These are phyloP conservation scores for Phylloporus arenicola DNA, from an alignment of 768 basidiomycete genomes.

Conservation along the genomic window DNA sequence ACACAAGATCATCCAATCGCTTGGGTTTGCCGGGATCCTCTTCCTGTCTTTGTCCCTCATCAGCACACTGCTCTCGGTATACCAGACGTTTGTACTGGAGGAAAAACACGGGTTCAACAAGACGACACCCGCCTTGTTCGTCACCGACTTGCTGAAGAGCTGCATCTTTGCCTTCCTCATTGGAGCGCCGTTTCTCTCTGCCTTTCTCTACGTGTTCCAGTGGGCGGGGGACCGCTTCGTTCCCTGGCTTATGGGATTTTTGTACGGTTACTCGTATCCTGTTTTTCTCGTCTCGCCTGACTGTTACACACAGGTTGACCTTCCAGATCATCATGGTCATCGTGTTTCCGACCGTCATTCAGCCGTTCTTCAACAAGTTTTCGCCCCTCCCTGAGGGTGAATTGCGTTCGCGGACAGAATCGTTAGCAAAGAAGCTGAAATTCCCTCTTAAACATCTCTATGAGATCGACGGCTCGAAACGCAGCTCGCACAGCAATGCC, in stretches of 20 bases:
- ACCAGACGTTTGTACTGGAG: slow-evolving; percentile 91
- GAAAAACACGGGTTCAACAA: slow-evolving; percentile 98
- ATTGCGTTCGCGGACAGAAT: slow-evolving; percentile 71
- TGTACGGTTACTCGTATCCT: not conserved
- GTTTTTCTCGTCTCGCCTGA: not conserved
- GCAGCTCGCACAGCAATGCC: slow-evolving; percentile 94
- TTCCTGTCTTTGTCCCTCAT: slow-evolving; percentile 56
- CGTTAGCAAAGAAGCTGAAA: slow-evolving; percentile 70
- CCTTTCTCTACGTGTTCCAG: slow-evolving; percentile 83
- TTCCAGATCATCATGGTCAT: slow-evolving; percentile 85
- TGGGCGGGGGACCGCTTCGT: slow-evolving; percentile 94
- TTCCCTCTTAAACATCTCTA: slow-evolving; percentile 95
- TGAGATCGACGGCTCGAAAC: slow-evolving; percentile 95
- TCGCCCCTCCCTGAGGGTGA: slow-evolving; percentile 78
- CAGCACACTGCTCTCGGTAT: slow-evolving; percentile 69
- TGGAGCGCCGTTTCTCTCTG: slow-evolving; percentile 81
- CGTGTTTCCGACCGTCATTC: slow-evolving; percentile 81
- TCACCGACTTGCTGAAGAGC: slow-evolving; percentile 75
- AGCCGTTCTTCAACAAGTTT: slow-evolving; percentile 96
- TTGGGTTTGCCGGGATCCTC: too few relatives aligned
- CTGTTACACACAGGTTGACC: slow-evolving; percentile 44
- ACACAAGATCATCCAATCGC: too few relatives aligned
- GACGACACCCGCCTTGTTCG: slow-evolving; percentile 69
- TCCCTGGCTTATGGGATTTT: slow-evolving; percentile 88
- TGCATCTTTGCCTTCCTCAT: slow-evolving; percentile 67